Evolutionary conservation across 371 early-diverging fungal genomes (phyloP).

Genomic region (Rhizomucor pusillus): DNA sequence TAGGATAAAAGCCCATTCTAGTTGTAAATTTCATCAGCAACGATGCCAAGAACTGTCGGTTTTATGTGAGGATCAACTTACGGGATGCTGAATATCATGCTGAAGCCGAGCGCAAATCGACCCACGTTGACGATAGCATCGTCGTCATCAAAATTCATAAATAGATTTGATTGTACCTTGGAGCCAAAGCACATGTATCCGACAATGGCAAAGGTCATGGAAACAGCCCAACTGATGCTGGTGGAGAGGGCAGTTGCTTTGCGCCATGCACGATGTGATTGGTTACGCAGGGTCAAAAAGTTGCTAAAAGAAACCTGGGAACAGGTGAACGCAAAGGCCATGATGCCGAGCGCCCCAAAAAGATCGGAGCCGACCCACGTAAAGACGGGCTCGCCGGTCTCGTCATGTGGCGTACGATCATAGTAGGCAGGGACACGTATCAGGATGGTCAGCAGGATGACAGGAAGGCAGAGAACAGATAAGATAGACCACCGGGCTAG

Average conservation of each 20-base stretch:
- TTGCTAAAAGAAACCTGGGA: conserved; percentile 53
- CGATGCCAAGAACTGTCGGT: not conserved
- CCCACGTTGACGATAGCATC: conserved; percentile 54
- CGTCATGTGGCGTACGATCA: conserved; percentile 17
- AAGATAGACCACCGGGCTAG: conserved; percentile 56
- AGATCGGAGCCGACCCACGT: conserved; percentile 34
- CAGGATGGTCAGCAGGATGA: conserved; percentile 48
- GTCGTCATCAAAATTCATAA: conserved; percentile 51
- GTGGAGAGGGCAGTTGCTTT: conserved; percentile 43
- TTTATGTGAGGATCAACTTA: conserved; percentile 22
- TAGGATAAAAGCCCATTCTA: conserved; percentile 43
- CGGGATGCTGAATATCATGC: conserved; percentile 55
- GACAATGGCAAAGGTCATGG: conserved; percentile 54
- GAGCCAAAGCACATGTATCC: conserved; percentile 57
- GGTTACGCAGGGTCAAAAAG: conserved; percentile 45
- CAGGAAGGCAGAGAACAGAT: conserved; percentile 51
- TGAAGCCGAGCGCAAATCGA: conserved; percentile 46
- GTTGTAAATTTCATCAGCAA: not conserved
- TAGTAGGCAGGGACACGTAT: conserved; percentile 47
- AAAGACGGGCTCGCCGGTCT: conserved; percentile 13
- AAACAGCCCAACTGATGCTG: conserved; percentile 45
- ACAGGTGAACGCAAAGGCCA: conserved; percentile 46
- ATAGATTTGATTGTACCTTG: conserved; percentile 53
- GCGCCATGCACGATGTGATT: conserved; percentile 40
- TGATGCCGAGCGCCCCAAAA: conserved; percentile 43